Evolutionary conservation across 495 filamentous ascomycete genomes (phyloP).

Genomic region (Penicillium malachiteum): DNA sequence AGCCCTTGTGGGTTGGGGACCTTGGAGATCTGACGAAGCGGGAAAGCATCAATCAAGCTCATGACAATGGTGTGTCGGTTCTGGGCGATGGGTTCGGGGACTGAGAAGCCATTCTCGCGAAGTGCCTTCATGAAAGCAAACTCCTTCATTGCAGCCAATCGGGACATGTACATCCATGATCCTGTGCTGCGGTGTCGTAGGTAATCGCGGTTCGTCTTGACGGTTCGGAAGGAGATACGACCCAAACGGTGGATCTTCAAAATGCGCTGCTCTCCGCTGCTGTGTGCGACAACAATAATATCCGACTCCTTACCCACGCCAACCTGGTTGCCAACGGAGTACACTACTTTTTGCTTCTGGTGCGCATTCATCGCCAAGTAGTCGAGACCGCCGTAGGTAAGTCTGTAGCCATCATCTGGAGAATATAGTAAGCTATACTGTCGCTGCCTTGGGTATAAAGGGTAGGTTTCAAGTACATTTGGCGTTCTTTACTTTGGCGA

Average conservation of each 20-base stretch:
- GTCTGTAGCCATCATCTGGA: slow-evolving; percentile 88
- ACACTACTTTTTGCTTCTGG: slow-evolving; percentile 71
- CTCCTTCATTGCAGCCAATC: slow-evolving; percentile 89
- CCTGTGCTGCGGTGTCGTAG: slow-evolving; percentile 73
- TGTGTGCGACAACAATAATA: slow-evolving; percentile 85
- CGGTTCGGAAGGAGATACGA: slow-evolving; percentile 93
- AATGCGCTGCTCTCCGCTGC: slow-evolving; percentile 61
- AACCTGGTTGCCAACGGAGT: slow-evolving; percentile 91
- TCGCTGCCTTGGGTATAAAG: too few species aligned
- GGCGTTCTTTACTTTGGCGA: slow-evolving; percentile 90
- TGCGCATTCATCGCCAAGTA: slow-evolving; percentile 92
- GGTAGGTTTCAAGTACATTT: slow-evolving; percentile 56
- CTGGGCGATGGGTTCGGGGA: slow-evolving; percentile 82
- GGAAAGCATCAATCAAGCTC: slow-evolving; percentile 84
- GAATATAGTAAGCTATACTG: slow-evolving; percentile 2
- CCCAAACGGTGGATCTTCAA: slow-evolving; percentile 94
- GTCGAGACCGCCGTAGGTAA: slow-evolving; percentile 95
- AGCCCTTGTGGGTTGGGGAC: slow-evolving; percentile 76
- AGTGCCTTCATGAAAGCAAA: slow-evolving; percentile 90
- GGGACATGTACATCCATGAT: slow-evolving; percentile 97
- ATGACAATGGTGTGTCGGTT: slow-evolving; percentile 95
- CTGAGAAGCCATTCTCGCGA: slow-evolving; percentile 75
- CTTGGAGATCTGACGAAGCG: slow-evolving; percentile 76
- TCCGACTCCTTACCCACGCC: slow-evolving; percentile 97
- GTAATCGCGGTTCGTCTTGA: slow-evolving; percentile 96